phyloP scores from a whole-genome alignment of 148 eudicot species.

The Dianthus caryophyllus region DNA sequence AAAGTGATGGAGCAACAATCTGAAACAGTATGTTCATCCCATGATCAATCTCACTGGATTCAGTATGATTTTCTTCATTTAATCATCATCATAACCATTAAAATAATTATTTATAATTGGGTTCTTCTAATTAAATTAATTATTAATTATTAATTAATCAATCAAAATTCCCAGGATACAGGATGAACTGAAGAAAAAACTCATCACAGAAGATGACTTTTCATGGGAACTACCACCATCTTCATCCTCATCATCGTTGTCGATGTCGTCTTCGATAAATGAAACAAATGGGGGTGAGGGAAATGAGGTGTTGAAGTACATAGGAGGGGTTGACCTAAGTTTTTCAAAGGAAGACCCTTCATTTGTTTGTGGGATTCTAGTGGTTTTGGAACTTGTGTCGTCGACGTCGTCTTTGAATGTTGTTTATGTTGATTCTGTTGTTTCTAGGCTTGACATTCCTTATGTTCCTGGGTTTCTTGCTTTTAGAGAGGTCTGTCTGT shows the following conservation, averaged over 20 bases:
- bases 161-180: slow-evolving; percentile 37
- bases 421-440: slow-evolving; percentile 60
- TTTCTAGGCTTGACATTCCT: slow-evolving; percentile 47
- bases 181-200: slow-evolving; percentile 25
- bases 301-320: slow-evolving; percentile 50
- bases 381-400: slow-evolving; percentile 56
- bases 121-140: too few relatives aligned
- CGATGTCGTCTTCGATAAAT: background rate
- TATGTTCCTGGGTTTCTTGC: slow-evolving; percentile 95
- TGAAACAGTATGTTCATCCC: slow-evolving; percentile 8
- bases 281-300: slow-evolving; percentile 8
- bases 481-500: slow-evolving; percentile 65
- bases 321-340: slow-evolving; percentile 94
- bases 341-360: slow-evolving; percentile 70
- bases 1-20: slow-evolving; percentile 17
- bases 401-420: slow-evolving; percentile 50
- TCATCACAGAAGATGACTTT: slow-evolving; percentile 29
- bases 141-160: too few relatives aligned
- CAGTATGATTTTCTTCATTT: slow-evolving; percentile 23
- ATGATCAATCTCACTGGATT: slow-evolving; percentile 30
- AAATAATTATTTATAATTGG: too few relatives aligned
- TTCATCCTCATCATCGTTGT: slow-evolving; percentile 11
- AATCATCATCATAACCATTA: too few relatives aligned
- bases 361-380: slow-evolving; percentile 77
- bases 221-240: slow-evolving; percentile 31